These are phyloP conservation scores for Pseudogymnoascus sp. DNA, from an alignment of 2,329 filamentous ascomycete species.

Conservation along the genomic window DNA sequence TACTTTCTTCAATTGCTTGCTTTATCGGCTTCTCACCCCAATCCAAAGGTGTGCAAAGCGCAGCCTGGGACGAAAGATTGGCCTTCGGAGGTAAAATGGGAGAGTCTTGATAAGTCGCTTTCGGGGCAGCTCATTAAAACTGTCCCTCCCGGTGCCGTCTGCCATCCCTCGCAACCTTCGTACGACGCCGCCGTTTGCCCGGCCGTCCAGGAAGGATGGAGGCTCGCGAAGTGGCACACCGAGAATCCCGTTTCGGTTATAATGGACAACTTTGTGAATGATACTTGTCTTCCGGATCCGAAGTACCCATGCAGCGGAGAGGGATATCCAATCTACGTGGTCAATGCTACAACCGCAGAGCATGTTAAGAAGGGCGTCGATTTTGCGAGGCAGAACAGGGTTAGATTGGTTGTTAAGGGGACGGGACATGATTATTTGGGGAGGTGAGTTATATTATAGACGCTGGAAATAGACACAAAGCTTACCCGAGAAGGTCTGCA, in stretches of 20 bases:
- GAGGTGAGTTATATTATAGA: slow-evolving; percentile 20
- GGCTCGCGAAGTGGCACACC: slow-evolving; percentile 32
- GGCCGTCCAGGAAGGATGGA: slow-evolving; percentile 27
- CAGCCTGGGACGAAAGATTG: slow-evolving; percentile 39
- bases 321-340: slow-evolving; percentile 36
- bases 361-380: slow-evolving; percentile 26
- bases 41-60: slow-evolving; percentile 37
- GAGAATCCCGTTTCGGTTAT: slow-evolving; percentile 32
- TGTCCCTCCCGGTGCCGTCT: slow-evolving; percentile 38
- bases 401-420: slow-evolving; percentile 35
- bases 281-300: slow-evolving; percentile 41
- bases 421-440: slow-evolving; percentile 37
- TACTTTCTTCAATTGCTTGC: slow-evolving; percentile 1
- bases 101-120: slow-evolving; percentile 37
- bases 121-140: slow-evolving; percentile 37
- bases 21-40: neutral
- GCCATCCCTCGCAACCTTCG: slow-evolving; percentile 32
- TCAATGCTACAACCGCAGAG: slow-evolving; percentile 23
- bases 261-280: slow-evolving; percentile 41
- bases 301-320: slow-evolving; percentile 31
- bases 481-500: slow-evolving; percentile 29
- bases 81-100: slow-evolving; percentile 41
- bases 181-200: slow-evolving; percentile 31
- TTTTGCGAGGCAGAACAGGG: slow-evolving; percentile 30
- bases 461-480: slow-evolving; percentile 18